A percentile compares a stretch with the other conserved stretches of the same genome.
Conservation (phyloP, 495 filamentous ascomycete genomes). For the Schizothecium vesticola region DNA sequence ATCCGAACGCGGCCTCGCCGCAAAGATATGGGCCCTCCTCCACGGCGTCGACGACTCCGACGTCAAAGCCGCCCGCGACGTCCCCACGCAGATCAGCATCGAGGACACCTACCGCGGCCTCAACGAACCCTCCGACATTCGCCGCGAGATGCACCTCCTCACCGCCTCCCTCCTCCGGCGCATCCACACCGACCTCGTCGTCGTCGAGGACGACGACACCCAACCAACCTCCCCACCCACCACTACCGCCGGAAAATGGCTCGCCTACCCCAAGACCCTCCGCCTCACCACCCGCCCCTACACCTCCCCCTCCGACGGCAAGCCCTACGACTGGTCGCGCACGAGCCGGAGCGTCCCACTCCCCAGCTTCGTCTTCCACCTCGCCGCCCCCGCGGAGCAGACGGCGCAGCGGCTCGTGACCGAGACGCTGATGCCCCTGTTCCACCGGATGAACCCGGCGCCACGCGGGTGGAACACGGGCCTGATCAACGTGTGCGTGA, state of each 20-base stretch:
- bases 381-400: constrained; percentile 43
- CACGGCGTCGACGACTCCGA: constrained; percentile 60
- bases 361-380: constrained; percentile 62
- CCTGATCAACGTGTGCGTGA: constrained; percentile 79
- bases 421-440: constrained; percentile 62
- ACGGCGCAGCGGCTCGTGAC: constrained; percentile 63
- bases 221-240: neutral
- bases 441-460: constrained; percentile 66
- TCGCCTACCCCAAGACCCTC: constrained; percentile 52
- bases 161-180: constrained; percentile 66
- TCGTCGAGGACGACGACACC: constrained; percentile 40
- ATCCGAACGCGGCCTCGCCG: constrained; percentile 60
- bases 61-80: constrained; percentile 62
- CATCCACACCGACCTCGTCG: constrained; percentile 71
- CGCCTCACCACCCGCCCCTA: constrained; percentile 70
- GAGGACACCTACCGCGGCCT: constrained; percentile 79
- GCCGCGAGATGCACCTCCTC: constrained; percentile 56
- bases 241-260: constrained; percentile 27
- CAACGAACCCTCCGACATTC: constrained; percentile 52
- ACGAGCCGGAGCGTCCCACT: constrained; percentile 65
- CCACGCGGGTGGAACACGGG: constrained; percentile 69
- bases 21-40: constrained; percentile 55
- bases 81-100: constrained; percentile 88
- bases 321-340: constrained; percentile 44
- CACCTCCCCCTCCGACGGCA: constrained; percentile 29